Evolutionary conservation across 2,329 filamentous ascomycete species (phyloP), one percentile per base, ranked within the genome.

Genomic region (Fusarium keratoplasticum): DNA sequence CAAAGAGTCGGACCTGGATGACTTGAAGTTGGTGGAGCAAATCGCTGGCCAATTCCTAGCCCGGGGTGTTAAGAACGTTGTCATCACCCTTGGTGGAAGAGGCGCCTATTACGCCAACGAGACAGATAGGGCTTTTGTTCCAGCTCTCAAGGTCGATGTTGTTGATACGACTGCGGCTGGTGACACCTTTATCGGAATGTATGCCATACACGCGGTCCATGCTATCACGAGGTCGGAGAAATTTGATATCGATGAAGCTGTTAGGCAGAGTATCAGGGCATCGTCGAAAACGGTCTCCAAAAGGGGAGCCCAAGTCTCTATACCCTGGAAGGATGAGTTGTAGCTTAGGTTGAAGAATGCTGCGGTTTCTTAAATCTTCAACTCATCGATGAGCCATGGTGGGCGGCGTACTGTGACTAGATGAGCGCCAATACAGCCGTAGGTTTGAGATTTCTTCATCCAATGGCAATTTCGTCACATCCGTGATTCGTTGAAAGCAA

Each of bases 91-190:
- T 2, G 93, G 93, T 0, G 84, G 87, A 1, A 88, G 89, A 76
- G 91, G 91, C 8, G 87, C 86, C 6, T 89, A 87, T 70, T 89
- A 84, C 72, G 82, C 83, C 20, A 86, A 84, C 10, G 81, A 82
- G 54, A 82, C 83, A 33, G 79, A 81, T 13, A 81, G 81, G 3
- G 72, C 83, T 74, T 80, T 86, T 29, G 81, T 91, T 52, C 79
- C 71, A 35, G 77, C 68, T 40, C 85, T 82, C 75, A 78, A 83
- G 7, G 86, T 92, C n/a, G 27, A 64, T 9, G 92, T 94, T 1
- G 86, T 94, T 1, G 93, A 95, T 80, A 95, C 92, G 1, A 95
- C 93, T 9, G 92, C 90, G 2, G 93, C 93, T 11, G 93, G 93
- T 0, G 93, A 95, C 81, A 94, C 93, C 0, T 94, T 94, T 79